A percentile compares a stretch with the other conserved stretches of the same genome.
Conservation (phyloP, 495 filamentous ascomycete species). For the Umbilicaria muhlenbergii region DNA sequence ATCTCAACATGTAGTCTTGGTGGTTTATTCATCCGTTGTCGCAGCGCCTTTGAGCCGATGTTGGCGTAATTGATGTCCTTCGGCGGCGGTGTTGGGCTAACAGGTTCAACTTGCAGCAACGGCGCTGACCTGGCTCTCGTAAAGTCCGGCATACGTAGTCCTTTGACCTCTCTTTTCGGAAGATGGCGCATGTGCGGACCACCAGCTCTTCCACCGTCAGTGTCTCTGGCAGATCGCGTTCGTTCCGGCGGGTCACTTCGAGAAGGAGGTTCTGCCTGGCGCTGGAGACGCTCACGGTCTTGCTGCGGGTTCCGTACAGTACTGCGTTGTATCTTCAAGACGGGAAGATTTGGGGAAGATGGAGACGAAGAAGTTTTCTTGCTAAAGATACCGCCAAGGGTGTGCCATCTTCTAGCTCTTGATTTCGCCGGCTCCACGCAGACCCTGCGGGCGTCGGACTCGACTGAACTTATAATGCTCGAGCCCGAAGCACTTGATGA, state of each 20-base stretch:
- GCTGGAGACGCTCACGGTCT: neutral
- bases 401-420: slow-evolving; percentile 42
- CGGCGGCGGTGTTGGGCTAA: neutral
- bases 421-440: slow-evolving; percentile 9
- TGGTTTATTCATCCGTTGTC: slow-evolving; percentile 9
- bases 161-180: too few species aligned
- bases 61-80: neutral
- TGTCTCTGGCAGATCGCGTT: neutral
- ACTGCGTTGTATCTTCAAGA: slow-evolving; percentile 16
- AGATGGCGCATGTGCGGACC: too few species aligned
- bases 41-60: slow-evolving; percentile 3
- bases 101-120: neutral
- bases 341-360: slow-evolving; percentile 11
- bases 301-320: slow-evolving; percentile 2
- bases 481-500: slow-evolving; percentile 4
- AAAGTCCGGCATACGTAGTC: slow-evolving; percentile 9
- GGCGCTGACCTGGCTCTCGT: slow-evolving; percentile 17
- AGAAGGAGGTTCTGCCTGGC: neutral
- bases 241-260: neutral
- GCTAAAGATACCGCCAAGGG: slow-evolving; percentile 35
- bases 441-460: too few species aligned
- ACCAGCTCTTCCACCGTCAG: neutral
- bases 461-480: slow-evolving; percentile 4
- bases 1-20: slow-evolving; percentile 60
- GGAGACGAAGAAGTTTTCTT: slow-evolving; percentile 24